Conservation (phyloP, 2,329 filamentous ascomycete genomes). For the Microdochium bolleyi region DNA sequence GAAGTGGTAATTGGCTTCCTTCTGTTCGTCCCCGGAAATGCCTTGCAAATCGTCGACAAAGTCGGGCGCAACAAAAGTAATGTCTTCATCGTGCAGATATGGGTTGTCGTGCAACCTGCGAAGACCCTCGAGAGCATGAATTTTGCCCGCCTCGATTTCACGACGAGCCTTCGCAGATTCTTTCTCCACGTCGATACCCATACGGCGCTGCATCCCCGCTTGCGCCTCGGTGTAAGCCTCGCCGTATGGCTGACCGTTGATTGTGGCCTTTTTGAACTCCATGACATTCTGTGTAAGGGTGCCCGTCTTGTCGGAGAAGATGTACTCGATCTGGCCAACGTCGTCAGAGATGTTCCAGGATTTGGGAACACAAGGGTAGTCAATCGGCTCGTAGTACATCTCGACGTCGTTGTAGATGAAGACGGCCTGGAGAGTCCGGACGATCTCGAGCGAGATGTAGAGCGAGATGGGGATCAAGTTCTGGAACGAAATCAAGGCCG, state of each 20-base stretch:
- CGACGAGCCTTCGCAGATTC: slow-evolving; percentile 64
- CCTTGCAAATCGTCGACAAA: slow-evolving; percentile 79
- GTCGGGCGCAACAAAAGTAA: slow-evolving; percentile 89
- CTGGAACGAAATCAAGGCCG: slow-evolving; percentile 88
- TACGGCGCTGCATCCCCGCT: slow-evolving; percentile 87
- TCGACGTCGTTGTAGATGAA: slow-evolving; percentile 95
- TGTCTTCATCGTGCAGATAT: slow-evolving; percentile 78
- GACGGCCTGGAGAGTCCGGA: slow-evolving; percentile 84
- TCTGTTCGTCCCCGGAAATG: slow-evolving; percentile 67
- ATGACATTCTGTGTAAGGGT: slow-evolving; percentile 89
- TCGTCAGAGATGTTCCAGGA: slow-evolving; percentile 99
- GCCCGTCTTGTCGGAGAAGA: slow-evolving; percentile 93
- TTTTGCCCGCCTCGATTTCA: slow-evolving; percentile 73
- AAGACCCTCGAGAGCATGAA: slow-evolving; percentile 63
- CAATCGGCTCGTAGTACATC: slow-evolving; percentile 95
- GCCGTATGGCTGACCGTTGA: slow-evolving; percentile 93
- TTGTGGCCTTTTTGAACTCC: slow-evolving; percentile 98
- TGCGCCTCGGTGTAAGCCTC: slow-evolving; percentile 97
- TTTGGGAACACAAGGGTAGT: slow-evolving; percentile 93
- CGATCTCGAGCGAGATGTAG: slow-evolving; percentile 94
- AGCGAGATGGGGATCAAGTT: slow-evolving; percentile 98
- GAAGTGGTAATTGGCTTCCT: slow-evolving; percentile 73
- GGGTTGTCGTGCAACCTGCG: slow-evolving; percentile 80
- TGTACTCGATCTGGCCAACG: slow-evolving; percentile 96
- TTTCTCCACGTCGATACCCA: slow-evolving; percentile 79